These are phyloP conservation scores for Agrocybe chaxingu DNA, from an alignment of 768 basidiomycete genomes.

Conservation along the genomic window DNA sequence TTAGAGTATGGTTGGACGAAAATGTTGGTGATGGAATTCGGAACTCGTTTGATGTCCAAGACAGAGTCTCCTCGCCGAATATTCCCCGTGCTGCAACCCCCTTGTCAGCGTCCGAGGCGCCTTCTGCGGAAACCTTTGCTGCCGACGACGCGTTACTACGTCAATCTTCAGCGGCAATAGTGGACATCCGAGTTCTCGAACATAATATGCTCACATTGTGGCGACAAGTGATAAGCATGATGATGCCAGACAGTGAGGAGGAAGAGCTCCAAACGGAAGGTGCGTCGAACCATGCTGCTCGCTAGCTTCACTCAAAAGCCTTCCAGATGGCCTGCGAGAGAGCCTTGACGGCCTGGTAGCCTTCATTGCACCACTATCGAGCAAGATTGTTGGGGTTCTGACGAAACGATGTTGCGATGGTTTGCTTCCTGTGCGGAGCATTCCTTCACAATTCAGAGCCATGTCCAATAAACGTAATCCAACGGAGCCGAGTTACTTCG, in stretches of 20 bases:
- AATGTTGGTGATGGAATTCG: slow-evolving; percentile 32
- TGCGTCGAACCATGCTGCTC: slow-evolving; percentile 20
- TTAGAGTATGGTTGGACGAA: slow-evolving; percentile 73
- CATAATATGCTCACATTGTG: slow-evolving; percentile 56
- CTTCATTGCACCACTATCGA: slow-evolving; percentile 56
- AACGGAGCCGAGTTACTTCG: slow-evolving; percentile 83
- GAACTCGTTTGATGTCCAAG: no score
- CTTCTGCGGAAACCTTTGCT: slow-evolving; percentile 50
- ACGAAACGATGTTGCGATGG: slow-evolving; percentile 82
- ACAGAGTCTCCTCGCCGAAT: slow-evolving; percentile 16
- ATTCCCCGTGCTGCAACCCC: slow-evolving; percentile 53
- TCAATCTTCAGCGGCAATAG: slow-evolving; percentile 63
- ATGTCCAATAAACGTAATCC: slow-evolving; percentile 73
- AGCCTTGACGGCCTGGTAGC: slow-evolving; percentile 46
- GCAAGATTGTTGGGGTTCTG: slow-evolving; percentile 67
- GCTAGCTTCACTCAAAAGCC: slow-evolving; percentile 1
- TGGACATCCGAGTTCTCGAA: slow-evolving; percentile 63
- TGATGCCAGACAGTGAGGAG: slow-evolving; percentile 50
- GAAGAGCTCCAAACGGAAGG: slow-evolving; percentile 48
- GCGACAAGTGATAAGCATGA: slow-evolving; percentile 60
- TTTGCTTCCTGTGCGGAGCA: slow-evolving; percentile 78
- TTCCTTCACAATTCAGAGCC: slow-evolving; percentile 88
- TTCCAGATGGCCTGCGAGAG: slow-evolving; percentile 52
- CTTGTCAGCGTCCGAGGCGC: slow-evolving; percentile 40
- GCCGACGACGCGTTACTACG: slow-evolving; percentile 64